phyloP scores from a whole-genome alignment of 441 rosid genomes.

The Eruca vesicaria region DNA sequence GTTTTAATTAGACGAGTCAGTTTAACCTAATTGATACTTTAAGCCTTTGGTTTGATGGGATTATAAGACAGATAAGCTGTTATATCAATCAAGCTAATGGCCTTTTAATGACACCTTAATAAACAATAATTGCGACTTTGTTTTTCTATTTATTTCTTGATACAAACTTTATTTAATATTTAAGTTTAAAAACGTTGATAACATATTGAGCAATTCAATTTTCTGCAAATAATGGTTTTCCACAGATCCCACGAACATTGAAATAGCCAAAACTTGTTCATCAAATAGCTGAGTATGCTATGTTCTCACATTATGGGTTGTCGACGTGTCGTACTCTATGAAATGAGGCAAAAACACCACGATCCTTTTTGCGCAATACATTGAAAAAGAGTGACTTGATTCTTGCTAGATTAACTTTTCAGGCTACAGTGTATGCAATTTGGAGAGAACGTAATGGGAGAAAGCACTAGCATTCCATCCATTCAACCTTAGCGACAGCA shows the following conservation, averaged over 20 bases:
- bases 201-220: background rate
- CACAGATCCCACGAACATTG: background rate
- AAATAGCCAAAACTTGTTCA: background rate
- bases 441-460: too few species aligned
- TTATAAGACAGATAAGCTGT: constrained; percentile 24
- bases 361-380: too few species aligned
- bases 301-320: too few species aligned
- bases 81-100: constrained; percentile 26
- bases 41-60: constrained; percentile 28
- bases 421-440: too few species aligned
- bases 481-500: too few species aligned
- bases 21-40: constrained; percentile 36
- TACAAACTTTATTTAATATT: background rate
- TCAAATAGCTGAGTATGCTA: background rate
- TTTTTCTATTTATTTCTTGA: background rate
- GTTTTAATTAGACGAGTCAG: constrained; percentile 33
- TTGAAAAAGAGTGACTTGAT: too few species aligned
- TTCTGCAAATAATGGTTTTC: background rate
- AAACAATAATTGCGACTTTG: constrained; percentile 5
- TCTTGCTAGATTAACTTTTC: too few species aligned
- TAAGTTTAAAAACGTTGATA: background rate
- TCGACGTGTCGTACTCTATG: too few species aligned
- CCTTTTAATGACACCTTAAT: constrained; percentile 18
- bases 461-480: too few species aligned
- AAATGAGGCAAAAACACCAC: too few species aligned